Base-by-base conservation (phyloP, 2,329 filamentous ascomycete species). In the Exophiala xenobiotica region DNA sequence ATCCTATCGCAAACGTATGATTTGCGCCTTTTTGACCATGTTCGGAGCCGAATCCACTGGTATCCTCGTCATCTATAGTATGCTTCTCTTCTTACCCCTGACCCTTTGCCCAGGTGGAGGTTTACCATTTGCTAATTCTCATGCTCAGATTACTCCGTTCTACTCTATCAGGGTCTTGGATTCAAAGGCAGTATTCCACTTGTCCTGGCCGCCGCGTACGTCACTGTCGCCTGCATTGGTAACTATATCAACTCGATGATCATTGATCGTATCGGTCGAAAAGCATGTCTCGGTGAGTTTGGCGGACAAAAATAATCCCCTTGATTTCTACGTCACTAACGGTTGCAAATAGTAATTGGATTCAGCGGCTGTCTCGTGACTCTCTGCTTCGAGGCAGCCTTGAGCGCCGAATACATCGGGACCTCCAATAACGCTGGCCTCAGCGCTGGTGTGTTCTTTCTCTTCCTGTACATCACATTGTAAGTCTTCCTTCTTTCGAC, bases 21-120 rank as follows among this genome's bases (percentile, higher is more conserved):
- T 48, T 14, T 48, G 45, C 18, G 45, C 11, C 8, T 40, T 40
- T 16, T n/a, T 48, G 8, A 41, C 35, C 45, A 29, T 48, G 22
- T 48, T 29, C 16, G 24, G 22, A 3, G 14, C 22, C 14, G 33
- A 48, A 18, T 27, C 45, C 8, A n/a, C 35, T 8, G 45, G 45
- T 6, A 48, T 29, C 16, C 35, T 48, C 9, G 45, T 48, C 7
- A 41, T 48, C 23, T 48, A 48, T 22, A 45, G 73, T 75, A 51
- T 61, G 73, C n/a, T n/a, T n/a, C n/a, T n/a, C n/a, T n/a, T n/a
- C n/a, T n/a, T n/a, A n/a, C n/a, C n/a, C n/a, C n/a, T n/a, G 68
- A n/a, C 14, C 6, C 22, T 14, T 23, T 27, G 14, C n/a, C 18
- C 7, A 12, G 12, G 20, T 14, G 6, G 22, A 8, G 7, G 16